These are phyloP conservation scores for Penicillium pancosmium DNA, from an alignment of 495 filamentous ascomycete species.

Conservation along the genomic window DNA sequence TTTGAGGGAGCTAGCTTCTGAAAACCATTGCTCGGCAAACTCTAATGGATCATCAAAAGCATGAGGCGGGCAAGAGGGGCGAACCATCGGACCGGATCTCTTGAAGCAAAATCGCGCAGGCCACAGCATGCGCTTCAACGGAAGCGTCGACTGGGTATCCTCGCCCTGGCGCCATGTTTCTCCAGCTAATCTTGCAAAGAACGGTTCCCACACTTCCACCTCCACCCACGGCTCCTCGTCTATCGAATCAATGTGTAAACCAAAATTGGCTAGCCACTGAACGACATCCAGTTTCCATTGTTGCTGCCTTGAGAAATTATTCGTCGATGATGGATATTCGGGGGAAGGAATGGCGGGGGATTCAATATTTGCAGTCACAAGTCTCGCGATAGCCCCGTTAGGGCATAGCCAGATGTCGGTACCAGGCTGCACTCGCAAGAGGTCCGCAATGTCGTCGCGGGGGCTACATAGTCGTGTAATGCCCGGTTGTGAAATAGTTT, in stretches of 20 bases:
- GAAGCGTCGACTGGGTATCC: conserved; percentile 37
- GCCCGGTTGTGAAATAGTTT: conserved; percentile 43
- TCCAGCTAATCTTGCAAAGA: conserved; percentile 46
- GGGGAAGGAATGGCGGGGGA: conserved; percentile 27
- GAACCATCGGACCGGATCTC: conserved; percentile 31
- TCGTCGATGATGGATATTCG: conserved; percentile 14
- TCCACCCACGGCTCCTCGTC: conserved; percentile 48
- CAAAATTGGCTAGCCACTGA: conserved; percentile 46
- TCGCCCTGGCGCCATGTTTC: conserved; percentile 40
- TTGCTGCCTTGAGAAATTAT: conserved; percentile 23
- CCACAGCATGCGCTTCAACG: conserved; percentile 51
- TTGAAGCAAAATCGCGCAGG: conserved; percentile 51
- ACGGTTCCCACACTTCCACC: conserved; percentile 51
- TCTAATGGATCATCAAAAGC: conserved; percentile 59
- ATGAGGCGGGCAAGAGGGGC: conserved; percentile 14
- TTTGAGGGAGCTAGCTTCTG: conserved; percentile 32
- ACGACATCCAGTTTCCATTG: conserved; percentile 46
- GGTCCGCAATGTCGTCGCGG: conserved; percentile 22
- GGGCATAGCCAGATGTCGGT: conserved; percentile 55
- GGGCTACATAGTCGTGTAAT: conserved; percentile 38
- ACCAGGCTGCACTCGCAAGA: conserved; percentile 28
- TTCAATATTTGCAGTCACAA: conserved; percentile 35
- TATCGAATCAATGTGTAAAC: conserved; percentile 35
- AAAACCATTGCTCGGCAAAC: conserved; percentile 70
- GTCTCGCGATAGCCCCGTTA: conserved; percentile 49